Base-by-base conservation (phyloP, 176 grass and related monocot genomes). In the Oryza meyeriana region DNA sequence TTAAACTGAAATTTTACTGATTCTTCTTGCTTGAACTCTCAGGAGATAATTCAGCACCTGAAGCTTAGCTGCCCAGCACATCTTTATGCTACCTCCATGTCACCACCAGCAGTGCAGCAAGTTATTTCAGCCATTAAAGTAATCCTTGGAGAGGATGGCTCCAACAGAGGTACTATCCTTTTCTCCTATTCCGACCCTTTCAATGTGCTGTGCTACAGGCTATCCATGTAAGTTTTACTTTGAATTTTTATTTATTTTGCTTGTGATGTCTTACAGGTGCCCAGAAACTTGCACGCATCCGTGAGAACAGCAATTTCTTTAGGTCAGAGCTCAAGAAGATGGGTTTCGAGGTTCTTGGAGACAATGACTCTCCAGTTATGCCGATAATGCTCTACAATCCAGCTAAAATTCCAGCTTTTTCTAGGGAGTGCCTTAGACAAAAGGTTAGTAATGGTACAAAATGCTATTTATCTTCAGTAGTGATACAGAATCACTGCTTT, bases 221-320 rank as follows among this genome's bases (percentile, higher is more conserved):
- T 30, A 20, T 42, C 22, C 13, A 44, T 69, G 22, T 16, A 1
- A 52, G 2, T 31, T 5, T 20, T 65, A 41, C 4, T 14, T 40
- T 69, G 10, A 80, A 61, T 85, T 30, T 26, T 40, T 85, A 30
- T 31, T 40, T 70, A 17, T 44, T 72, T 79, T 76, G 1, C 39
- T 74, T 86, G 17, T 86, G 26, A 85, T 78, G 11, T 81, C 20
- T 77, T 45, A 65, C 75, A 97, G 94, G 94, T 55, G 91, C 94
- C 50, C 88, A 91, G 52, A 97, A 97, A 89, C 91, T 97, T 87
- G 89, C 84, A 55, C 90, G 74, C 35, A 91, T 97, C 28, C 89
- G 94, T 50, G 94, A 97, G 74, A 97, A 97, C 30, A 91, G 94
- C 80, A 97, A 97, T 87, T 93, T 97, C 86, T 97, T 97, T 81